These are phyloP conservation scores for rapeseed (Brassica napus) DNA, from an alignment of 345 rosid species.

Conservation along the genomic window DNA sequence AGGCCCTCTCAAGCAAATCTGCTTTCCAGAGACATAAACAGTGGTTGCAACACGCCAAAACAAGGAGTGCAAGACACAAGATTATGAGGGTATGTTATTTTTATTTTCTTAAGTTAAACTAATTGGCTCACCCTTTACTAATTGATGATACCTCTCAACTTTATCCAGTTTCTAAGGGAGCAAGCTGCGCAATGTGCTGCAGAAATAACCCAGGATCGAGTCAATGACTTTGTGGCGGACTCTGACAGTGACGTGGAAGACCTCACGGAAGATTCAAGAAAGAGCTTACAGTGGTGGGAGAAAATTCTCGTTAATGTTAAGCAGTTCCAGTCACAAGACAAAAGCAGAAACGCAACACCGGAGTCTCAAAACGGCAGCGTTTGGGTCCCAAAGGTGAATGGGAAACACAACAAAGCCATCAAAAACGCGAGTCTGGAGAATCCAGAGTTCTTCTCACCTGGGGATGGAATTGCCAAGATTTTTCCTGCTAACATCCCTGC, in stretches of 20 bases:
- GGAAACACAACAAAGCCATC: constrained; percentile 71
- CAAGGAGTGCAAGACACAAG: constrained; percentile 93
- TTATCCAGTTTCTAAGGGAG: constrained; percentile 80
- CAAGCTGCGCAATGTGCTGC: constrained; percentile 83
- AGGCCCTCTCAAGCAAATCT: constrained; percentile 93
- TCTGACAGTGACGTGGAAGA: constrained; percentile 74
- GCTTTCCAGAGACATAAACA: constrained; percentile 87
- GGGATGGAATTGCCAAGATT: constrained; percentile 65
- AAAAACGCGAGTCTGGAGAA: constrained; percentile 49
- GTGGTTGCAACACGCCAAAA: constrained; percentile 93
- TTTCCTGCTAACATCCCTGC: constrained; percentile 66
- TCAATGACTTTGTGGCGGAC: constrained; percentile 70
- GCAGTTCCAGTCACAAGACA: constrained; percentile 49
- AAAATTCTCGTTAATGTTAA: constrained; percentile 57
- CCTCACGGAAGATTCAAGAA: constrained; percentile 45
- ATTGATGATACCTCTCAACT: constrained; percentile 26
- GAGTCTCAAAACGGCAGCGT: constrained; percentile 45
- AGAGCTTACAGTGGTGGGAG: constrained; percentile 64
- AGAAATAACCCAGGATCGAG: constrained; percentile 73
- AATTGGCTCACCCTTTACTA: constrained; percentile 2
- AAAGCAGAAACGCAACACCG: constrained; percentile 40
- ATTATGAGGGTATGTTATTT: constrained; percentile 70
- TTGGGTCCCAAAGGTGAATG: constrained; percentile 78
- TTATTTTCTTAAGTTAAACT: background rate
- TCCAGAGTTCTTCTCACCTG: constrained; percentile 51